Base-by-base conservation (phyloP, 371 early-diverging fungal genomes). In the Mucor ambiguus region DNA sequence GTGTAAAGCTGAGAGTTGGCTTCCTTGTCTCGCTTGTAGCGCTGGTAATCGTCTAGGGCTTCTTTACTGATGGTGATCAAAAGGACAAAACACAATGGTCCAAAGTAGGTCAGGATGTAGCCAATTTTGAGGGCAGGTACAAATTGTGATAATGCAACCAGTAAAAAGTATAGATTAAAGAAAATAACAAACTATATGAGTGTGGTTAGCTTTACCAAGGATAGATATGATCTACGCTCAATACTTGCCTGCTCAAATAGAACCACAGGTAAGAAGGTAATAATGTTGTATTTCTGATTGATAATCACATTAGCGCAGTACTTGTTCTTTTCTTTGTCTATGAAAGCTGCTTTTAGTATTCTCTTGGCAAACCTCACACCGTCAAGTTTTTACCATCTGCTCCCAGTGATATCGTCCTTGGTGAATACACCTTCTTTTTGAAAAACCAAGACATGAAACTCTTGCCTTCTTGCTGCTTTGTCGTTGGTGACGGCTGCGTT, bases 131-230 rank as follows among this genome's bases (percentile, higher is more conserved):
- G 82, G 22, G 91, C 89, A 11, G 96, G 96, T 18, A 97, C 85
- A 69, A 96, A 89, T 79, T 99, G 99, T 20, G 96, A 94, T 58
- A 99, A 73, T 10, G 98, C 96, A 7, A 99, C 96, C 20, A 98
- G 80, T 56, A 99, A 80, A 72, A 99, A 99, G 74, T 97, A 99
- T 58, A 98, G 72, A 75, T 99, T 99, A 80, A 98, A 96, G 68
- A 99, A 98, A 68, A 94, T 92, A 70, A 93, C 92, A 85, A 99
- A 98, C 94, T 94, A 68, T 16, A 26, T 1, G 30, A 18, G 12
- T 41, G 16, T 20, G 26, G 26, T 26, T 24, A 32, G 3, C 30
- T 20, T n/a, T n/a, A n/a, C n/a, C n/a, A n/a, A n/a, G n/a, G n/a
- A n/a, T n/a, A n/a, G n/a, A n/a, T n/a, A n/a, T n/a, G n/a, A n/a